Evolutionary conservation across 176 grass and related monocot species (phyloP).

Genomic region (Typha latifolia): DNA sequence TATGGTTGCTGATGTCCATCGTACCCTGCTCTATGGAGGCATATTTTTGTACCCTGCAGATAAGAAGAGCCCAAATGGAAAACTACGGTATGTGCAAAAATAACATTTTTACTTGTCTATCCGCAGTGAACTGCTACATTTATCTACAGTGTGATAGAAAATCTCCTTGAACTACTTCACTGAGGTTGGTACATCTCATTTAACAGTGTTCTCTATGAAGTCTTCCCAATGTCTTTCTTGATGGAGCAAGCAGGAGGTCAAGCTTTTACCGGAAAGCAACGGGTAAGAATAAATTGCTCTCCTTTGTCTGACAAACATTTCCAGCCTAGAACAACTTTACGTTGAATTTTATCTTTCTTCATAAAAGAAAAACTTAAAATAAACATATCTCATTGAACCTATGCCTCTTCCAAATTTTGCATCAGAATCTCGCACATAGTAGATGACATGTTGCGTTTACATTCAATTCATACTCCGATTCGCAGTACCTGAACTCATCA

Average conservation of each 20-base stretch:
- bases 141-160: neutral
- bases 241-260: slow-evolving; percentile 97
- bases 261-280: slow-evolving; percentile 80
- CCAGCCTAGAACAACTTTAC: too few species aligned
- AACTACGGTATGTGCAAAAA: slow-evolving; percentile 52
- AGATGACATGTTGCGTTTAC: too few species aligned
- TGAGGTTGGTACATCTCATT: neutral
- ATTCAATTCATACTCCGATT: too few species aligned
- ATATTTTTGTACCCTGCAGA: slow-evolving; percentile 96
- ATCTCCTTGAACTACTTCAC: neutral
- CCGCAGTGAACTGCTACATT: neutral
- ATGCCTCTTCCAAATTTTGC: too few species aligned
- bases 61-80: slow-evolving; percentile 78
- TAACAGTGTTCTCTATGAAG: slow-evolving; percentile 91
- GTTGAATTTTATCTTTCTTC: too few species aligned
- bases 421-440: too few species aligned
- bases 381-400: too few species aligned
- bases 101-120: neutral
- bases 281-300: slow-evolving; percentile 29
- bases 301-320: neutral
- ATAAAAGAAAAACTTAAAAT: too few species aligned
- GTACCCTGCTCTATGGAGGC: slow-evolving; percentile 87
- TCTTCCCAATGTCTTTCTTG: slow-evolving; percentile 97
- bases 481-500: too few species aligned
- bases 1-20: slow-evolving; percentile 99